Base-by-base conservation (phyloP, 768 basidiomycete species). In the Phaeotremella skinneri region DNA sequence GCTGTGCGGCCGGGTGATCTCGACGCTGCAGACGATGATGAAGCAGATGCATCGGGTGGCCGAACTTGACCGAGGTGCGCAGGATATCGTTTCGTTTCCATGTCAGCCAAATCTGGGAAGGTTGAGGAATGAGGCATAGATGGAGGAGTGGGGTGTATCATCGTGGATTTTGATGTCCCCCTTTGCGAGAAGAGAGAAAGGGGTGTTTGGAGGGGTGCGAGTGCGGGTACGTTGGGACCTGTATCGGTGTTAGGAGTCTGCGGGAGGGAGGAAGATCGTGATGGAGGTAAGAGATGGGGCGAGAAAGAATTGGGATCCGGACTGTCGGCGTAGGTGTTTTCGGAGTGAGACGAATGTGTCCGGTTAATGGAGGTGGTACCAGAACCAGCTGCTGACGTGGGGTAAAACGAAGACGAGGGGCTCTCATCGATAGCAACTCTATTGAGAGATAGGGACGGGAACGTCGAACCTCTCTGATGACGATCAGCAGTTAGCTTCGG, bases 11-110 rank as follows among this genome's bases (percentile, higher is more conserved):
- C 26, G 4, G 49, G 14, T 11, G 49, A 50, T 23, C 20, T 52
- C 37, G 6, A n/a, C n/a, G 29, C 5, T 16, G 51, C n/a, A 23
- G 68, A 64, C 16, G 49, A 70, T 49, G 67, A 66, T 7, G 63
- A 56, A 32, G 63, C 64, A 52, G 43, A 7, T 45, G 13, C 43
- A 45, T 11, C 42, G 3, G 32, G 48, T 20, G 20, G 50, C 50
- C 25, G 55, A 20, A 41, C 59, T 29, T 63, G 62, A 26, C 62
- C 66, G 6, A 67, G 49, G 52, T 61, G 56, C 11, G 57, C n/a
- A 11, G 66, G 66, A 41, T 67, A 67, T 0, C 59, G 61, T 27
- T 63, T 67, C 4, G 66, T 58, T 48, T 63, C 66, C 14, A 67
- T 52, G 56, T 62, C 47, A 23, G 37, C 6, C 13, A 45, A 20